Evolutionary conservation across 2,329 filamentous ascomycete genomes (phyloP).

Genomic region (Apiospora sp.): DNA sequence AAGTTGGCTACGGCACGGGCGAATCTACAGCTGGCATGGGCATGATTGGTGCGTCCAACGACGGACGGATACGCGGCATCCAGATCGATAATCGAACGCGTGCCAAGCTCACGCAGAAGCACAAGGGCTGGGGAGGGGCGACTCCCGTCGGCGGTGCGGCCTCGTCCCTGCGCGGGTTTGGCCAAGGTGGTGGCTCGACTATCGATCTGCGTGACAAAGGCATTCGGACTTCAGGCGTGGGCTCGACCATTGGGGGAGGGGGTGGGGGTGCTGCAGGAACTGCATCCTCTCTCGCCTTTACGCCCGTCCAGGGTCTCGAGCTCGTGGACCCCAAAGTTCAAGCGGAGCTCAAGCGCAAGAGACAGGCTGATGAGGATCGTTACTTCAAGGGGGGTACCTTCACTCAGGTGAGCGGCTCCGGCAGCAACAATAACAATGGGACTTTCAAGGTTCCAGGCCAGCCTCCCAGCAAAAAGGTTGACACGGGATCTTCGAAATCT

Average conservation of each 20-base stretch:
- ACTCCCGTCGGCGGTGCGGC: conserved; percentile 72
- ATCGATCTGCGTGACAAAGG: conserved; percentile 81
- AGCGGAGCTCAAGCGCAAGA: conserved; percentile 86
- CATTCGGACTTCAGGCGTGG: conserved; percentile 82
- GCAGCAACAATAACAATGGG: conserved; percentile 48
- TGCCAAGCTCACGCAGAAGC: conserved; percentile 93
- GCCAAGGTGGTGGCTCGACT: conserved; percentile 66
- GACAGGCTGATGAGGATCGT: conserved; percentile 91
- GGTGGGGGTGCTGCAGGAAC: conserved; percentile 73
- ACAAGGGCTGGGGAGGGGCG: conserved; percentile 89
- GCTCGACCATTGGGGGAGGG: conserved; percentile 65
- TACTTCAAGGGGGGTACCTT: conserved; percentile 99
- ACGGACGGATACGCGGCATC: conserved; percentile 85
- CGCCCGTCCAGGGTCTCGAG: conserved; percentile 92
- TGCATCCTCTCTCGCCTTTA: conserved; percentile 89
- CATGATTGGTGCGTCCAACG: conserved; percentile 91
- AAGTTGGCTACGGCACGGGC: conserved; percentile 88
- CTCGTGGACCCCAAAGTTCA: conserved; percentile 92
- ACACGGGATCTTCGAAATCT: conserved; percentile 65
- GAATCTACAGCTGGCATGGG: conserved; percentile 88
- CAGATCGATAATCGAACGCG: conserved; percentile 94
- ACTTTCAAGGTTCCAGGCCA: conserved; percentile 82
- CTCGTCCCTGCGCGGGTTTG: conserved; percentile 84
- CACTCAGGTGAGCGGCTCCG: conserved; percentile 72
- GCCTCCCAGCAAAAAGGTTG: conserved; percentile 76